phyloP scores from a whole-genome alignment of 345 rosid genomes.

The Hibiscus tridactylites region DNA sequence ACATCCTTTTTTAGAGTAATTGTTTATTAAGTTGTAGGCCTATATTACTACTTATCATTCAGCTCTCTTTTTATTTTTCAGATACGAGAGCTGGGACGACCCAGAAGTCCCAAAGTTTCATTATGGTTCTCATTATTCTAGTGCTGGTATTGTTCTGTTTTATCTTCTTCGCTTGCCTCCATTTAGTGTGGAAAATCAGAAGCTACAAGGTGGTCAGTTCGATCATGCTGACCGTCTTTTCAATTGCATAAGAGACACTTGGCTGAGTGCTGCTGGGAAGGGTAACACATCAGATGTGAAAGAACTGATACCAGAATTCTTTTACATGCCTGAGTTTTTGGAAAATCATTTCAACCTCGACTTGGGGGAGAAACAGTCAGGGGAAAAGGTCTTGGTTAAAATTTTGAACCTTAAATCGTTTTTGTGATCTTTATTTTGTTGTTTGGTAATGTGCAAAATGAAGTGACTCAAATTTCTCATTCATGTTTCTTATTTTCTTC shows the following conservation, averaged over 20 bases:
- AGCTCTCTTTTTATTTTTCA: slow-evolving; percentile 29
- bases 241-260: slow-evolving; percentile 83
- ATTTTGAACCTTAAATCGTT: not conserved
- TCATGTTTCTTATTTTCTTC: not conserved
- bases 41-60: not conserved
- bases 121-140: slow-evolving; percentile 99
- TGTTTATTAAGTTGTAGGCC: not conserved
- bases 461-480: not conserved
- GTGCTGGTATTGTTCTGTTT: slow-evolving; percentile 99
- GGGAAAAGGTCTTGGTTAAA: slow-evolving; percentile 71
- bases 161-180: slow-evolving; percentile 98
- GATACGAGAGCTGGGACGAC: slow-evolving; percentile 99
- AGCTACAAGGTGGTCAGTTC: slow-evolving; percentile 98
- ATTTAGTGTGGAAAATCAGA: slow-evolving; percentile 94
- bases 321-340: slow-evolving; percentile 93
- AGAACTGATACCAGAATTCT: slow-evolving; percentile 97
- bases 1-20: not conserved
- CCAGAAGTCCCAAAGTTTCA: slow-evolving; percentile 99
- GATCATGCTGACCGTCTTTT: slow-evolving; percentile 99
- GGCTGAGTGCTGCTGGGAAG: slow-evolving; percentile 98
- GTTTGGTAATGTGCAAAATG: slow-evolving; percentile 8
- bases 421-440: not conserved
- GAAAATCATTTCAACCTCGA: slow-evolving; percentile 78
- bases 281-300: slow-evolving; percentile 98
- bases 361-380: slow-evolving; percentile 96